These are phyloP conservation scores for Microsporum canis DNA, from an alignment of 2,329 filamentous ascomycete genomes.

Conservation along the genomic window DNA sequence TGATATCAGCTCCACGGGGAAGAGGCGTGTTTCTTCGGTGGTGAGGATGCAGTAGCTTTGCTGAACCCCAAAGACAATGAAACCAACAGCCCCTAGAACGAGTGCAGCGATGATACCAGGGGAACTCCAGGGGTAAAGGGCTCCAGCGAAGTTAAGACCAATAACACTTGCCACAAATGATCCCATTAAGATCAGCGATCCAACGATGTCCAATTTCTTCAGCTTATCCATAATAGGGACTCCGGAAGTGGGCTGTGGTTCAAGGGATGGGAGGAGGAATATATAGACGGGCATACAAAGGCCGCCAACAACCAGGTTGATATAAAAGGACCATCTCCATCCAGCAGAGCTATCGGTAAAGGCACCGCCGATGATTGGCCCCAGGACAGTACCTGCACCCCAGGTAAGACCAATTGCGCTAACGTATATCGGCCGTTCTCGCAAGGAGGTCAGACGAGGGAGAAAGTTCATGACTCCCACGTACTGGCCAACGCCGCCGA, in stretches of 20 bases:
- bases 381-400: conserved; percentile 28
- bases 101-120: conserved; percentile 39
- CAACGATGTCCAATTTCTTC: conserved; percentile 34
- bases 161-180: conserved; percentile 34
- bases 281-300: conserved; percentile 33
- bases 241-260: conserved; percentile 16
- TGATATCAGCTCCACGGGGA: conserved; percentile 39
- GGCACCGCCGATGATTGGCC: conserved; percentile 30
- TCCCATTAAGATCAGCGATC: conserved; percentile 33
- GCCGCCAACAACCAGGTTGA: conserved; percentile 43
- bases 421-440: conserved; percentile 25
- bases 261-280: conserved; percentile 28
- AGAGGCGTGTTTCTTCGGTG: conserved; percentile 34
- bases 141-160: conserved; percentile 42
- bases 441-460: conserved; percentile 14
- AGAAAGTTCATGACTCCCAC: conserved; percentile 32
- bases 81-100: conserved; percentile 35
- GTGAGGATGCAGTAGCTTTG: conserved; percentile 36
- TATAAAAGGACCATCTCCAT: conserved; percentile 36
- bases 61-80: conserved; percentile 37
- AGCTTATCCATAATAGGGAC: conserved; percentile 20
- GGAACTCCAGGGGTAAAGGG: conserved; percentile 38
- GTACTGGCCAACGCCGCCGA: conserved; percentile 26
- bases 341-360: conserved; percentile 21
- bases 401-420: conserved; percentile 24